phyloP scores from a whole-genome alignment of 352 stramenopile genomes.

The Phytopythium montanum region DNA sequence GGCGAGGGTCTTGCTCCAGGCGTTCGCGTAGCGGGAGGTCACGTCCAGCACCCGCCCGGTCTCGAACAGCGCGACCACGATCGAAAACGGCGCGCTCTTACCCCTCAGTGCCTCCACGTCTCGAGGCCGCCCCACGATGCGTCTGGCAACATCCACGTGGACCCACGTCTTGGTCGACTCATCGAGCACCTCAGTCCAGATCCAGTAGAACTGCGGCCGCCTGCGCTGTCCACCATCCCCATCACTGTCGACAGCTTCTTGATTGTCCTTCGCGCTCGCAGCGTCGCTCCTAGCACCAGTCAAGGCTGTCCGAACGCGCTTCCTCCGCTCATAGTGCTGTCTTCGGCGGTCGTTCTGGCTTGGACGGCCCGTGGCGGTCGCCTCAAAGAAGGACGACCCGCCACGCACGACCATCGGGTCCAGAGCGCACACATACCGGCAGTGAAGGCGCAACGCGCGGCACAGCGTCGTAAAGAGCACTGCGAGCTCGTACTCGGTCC shows the following conservation, averaged over 20 bases:
- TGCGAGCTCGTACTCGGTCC: slow-evolving; percentile 39
- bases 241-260: neutral
- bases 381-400: slow-evolving; percentile 28
- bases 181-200: slow-evolving; percentile 72
- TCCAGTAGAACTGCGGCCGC: slow-evolving; percentile 29
- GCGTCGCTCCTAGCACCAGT: slow-evolving; percentile 8
- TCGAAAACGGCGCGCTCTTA: slow-evolving; percentile 46
- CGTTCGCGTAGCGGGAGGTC: slow-evolving; percentile 46
- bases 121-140: slow-evolving; percentile 40
- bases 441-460: slow-evolving; percentile 43
- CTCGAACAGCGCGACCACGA: slow-evolving; percentile 58
- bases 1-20: slow-evolving; percentile 61
- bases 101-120: slow-evolving; percentile 50
- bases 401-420: slow-evolving; percentile 50
- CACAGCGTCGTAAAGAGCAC: slow-evolving; percentile 67
- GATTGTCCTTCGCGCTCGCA: neutral
- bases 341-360: neutral
- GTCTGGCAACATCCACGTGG: slow-evolving; percentile 47
- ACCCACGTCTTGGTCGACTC: slow-evolving; percentile 45
- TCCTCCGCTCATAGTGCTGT: slow-evolving; percentile 15
- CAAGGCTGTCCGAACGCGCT: slow-evolving; percentile 4
- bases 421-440: slow-evolving; percentile 45
- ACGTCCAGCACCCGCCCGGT: slow-evolving; percentile 55
- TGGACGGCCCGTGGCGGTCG: slow-evolving; percentile 1
- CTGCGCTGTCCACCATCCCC: neutral